Base-by-base conservation (phyloP, 352 stramenopile species). In the Phytophthora niederhauseri region DNA sequence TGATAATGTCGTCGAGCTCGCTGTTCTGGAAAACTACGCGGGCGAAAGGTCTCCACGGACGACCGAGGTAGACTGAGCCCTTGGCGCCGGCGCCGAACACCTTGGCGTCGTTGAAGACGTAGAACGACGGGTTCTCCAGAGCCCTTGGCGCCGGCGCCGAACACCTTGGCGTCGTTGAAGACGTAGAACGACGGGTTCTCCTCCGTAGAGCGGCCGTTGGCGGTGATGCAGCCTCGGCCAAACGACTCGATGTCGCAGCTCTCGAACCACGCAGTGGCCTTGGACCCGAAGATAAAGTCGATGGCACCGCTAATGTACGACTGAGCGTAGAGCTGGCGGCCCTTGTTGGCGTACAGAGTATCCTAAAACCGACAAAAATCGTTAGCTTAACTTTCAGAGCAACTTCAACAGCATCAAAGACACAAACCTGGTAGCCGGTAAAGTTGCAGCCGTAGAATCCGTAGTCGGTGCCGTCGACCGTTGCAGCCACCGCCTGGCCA, bases 391-490 rank as follows among this genome's bases (percentile, higher is more conserved):
- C 6, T 8, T 11, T 11, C 2, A 34, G 9, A 34, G 28, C 28
- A 34, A 34, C 8, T 30, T 31, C 6, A 34, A 9, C 6, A 34
- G 28, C 0, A 34, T 0, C 6, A 9, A 34, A 9, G 22, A 3
- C 28, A 34, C 28, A 11, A 34, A 34, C 30, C 30, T 70, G 63
- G 34, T 63, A 68, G 17, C 61, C 61, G 1, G 61, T 68, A 20
- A 68, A 68, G 22, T 68, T 68, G 41, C 61, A 68, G 8, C 61
- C 61, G 28, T 68, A 68, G 24, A 68, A 68, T 12, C 61, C 61
- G 30, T 57, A 51, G 48, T 64, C 55, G 2, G 63, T 60, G 0
- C 55, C 63, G 24, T 70, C 63, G 15, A 70, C 57, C 0, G 55
- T 60, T 19, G 63, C 48, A 34, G 63, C 63, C 22, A 70, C 63